phyloP scores from a whole-genome alignment of 331 rosid species.

The Pyracantha coccinea region DNA sequence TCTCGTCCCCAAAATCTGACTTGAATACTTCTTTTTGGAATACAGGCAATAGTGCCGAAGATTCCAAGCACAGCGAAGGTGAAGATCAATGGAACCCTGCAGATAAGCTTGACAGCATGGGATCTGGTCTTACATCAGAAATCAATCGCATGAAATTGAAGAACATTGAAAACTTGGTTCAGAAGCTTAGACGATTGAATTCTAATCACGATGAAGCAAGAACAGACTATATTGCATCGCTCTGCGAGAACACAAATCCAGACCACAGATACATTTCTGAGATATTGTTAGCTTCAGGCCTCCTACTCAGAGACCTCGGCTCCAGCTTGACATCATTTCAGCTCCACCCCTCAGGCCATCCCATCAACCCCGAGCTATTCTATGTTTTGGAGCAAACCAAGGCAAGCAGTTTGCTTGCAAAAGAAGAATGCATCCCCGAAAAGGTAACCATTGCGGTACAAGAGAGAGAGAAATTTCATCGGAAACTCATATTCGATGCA shows the following conservation, averaged over 20 bases:
- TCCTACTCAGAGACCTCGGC: conserved; percentile 61
- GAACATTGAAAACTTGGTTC: conserved; percentile 67
- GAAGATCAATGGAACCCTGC: conserved; percentile 43
- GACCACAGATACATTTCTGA: conserved; percentile 81
- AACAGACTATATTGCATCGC: conserved; percentile 73
- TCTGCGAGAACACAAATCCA: conserved; percentile 65
- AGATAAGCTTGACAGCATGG: conserved; percentile 25
- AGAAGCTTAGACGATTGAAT: conserved; percentile 73
- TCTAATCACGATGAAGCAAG: conserved; percentile 74
- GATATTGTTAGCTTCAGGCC: conserved; percentile 78
- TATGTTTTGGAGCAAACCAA: conserved; percentile 80
- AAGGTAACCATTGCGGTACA: conserved; percentile 24
- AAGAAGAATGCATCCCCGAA: conserved; percentile 27
- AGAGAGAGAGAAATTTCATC: conserved; percentile 43
- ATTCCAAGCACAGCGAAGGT: conserved; percentile 22
- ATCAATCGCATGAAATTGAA: conserved; percentile 64
- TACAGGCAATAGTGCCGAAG: conserved; percentile 34
- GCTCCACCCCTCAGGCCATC: conserved; percentile 65
- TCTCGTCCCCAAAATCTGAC: not conserved
- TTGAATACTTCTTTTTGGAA: not conserved
- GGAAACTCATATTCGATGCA: conserved; percentile 66
- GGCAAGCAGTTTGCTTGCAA: conserved; percentile 52
- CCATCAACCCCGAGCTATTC: conserved; percentile 78
- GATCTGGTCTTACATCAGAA: conserved; percentile 33
- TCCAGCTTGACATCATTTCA: conserved; percentile 59